phyloP scores from a whole-genome alignment of 371 early-diverging fungal species.

The Apophysomyces trapeziformis region DNA sequence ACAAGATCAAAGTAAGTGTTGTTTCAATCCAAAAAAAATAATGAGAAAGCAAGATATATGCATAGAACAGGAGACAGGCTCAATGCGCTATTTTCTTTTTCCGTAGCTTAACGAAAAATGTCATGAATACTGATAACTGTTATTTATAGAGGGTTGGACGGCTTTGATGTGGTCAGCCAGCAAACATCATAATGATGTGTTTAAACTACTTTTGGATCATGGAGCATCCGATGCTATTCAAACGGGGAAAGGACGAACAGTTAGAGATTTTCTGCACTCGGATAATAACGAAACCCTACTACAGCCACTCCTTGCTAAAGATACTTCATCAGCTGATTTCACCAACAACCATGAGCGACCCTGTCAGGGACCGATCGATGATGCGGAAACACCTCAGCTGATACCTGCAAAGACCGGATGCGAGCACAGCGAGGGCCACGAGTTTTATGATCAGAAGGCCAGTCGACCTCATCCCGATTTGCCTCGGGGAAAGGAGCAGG shows the following conservation, averaged over 20 bases:
- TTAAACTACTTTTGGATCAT: constrained; percentile 65
- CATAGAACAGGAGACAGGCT: background rate
- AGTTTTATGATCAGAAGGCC: constrained; percentile 8
- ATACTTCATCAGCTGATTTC: no score
- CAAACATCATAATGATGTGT: constrained; percentile 69
- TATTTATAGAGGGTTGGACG: constrained; percentile 84
- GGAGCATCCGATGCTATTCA: constrained; percentile 69
- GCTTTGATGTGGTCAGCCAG: constrained; percentile 91
- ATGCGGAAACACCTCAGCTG: constrained; percentile 12
- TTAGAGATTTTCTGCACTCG: constrained; percentile 66
- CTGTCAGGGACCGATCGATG: constrained; percentile 19
- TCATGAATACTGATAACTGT: no score
- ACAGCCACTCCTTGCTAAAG: constrained; percentile 8
- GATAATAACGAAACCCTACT: constrained; percentile 32
- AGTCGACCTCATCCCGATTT: background rate
- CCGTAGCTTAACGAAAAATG: no score
- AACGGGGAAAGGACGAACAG: constrained; percentile 69
- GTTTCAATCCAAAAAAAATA: constrained; percentile 2
- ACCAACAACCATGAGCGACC: background rate
- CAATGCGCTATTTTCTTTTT: background rate
- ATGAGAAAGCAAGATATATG: background rate
- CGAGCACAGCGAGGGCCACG: constrained; percentile 13
- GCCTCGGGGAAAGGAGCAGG: constrained; percentile 35
- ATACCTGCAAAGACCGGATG: constrained; percentile 20
- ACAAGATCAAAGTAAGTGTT: constrained; percentile 73